Percentiles rank a stretch among this genome's conserved stretches.
Conservation (phyloP, 2,329 filamentous ascomycete genomes). For the Claviceps sp. region DNA sequence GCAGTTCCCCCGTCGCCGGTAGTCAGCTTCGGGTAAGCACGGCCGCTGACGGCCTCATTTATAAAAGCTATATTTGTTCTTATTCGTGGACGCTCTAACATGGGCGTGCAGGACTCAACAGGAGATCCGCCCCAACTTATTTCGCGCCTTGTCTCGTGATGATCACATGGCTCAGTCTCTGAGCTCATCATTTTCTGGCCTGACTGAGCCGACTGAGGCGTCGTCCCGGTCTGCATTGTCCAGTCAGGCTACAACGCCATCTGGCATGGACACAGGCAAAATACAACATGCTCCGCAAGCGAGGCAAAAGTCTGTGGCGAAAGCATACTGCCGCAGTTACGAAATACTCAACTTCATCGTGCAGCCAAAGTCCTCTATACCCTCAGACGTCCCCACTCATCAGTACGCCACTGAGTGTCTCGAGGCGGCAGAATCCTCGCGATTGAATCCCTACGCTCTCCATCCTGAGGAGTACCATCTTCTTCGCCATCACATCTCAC, state of each 20-base stretch:
- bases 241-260: constrained; percentile 51
- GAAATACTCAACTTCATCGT: constrained; percentile 39
- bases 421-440: constrained; percentile 73
- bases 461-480: constrained; percentile 75
- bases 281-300: constrained; percentile 11
- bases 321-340: constrained; percentile 16
- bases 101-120: constrained; percentile 4
- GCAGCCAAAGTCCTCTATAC: constrained; percentile 72
- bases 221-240: constrained; percentile 39
- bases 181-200: constrained; percentile 37
- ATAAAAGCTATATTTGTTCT: not conserved
- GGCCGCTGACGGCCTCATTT: not conserved
- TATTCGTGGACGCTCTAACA: not conserved
- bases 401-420: constrained; percentile 90
- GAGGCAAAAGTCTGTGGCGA: constrained; percentile 9
- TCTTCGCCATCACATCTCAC: constrained; percentile 68
- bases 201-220: constrained; percentile 42
- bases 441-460: constrained; percentile 78
- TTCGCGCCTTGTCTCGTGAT: constrained; percentile 9
- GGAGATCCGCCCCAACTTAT: constrained; percentile 8
- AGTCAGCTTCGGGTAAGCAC: constrained; percentile 16
- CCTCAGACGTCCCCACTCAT: constrained; percentile 53
- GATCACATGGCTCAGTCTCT: constrained; percentile 26
- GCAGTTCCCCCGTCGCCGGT: constrained; percentile 11
- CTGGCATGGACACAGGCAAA: constrained; percentile 25